These are phyloP conservation scores for Emergomyces pasteurianus DNA, from an alignment of 2,329 filamentous ascomycete species.

Conservation along the genomic window DNA sequence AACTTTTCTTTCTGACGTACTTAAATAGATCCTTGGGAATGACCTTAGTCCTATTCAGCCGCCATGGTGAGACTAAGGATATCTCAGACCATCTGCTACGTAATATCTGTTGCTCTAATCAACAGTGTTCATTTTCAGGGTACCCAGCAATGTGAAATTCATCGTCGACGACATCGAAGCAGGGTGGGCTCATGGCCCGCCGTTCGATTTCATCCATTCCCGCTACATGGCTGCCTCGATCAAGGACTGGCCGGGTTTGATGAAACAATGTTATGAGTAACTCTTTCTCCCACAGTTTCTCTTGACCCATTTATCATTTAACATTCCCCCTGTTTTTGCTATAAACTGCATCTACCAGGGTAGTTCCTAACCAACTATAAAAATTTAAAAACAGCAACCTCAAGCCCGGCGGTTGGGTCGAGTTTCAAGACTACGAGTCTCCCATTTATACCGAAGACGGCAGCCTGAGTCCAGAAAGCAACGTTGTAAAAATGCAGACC, in stretches of 20 bases:
- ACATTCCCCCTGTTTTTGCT: too few species aligned
- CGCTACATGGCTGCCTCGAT: constrained; percentile 18
- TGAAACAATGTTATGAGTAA: constrained; percentile 36
- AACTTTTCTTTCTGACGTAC: not conserved
- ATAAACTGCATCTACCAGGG: too few species aligned
- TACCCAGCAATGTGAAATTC: constrained; percentile 22
- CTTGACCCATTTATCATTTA: too few species aligned
- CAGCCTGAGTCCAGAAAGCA: constrained; percentile 10
- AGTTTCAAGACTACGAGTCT: constrained; percentile 22
- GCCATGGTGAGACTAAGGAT: not conserved
- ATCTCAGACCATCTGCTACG: not conserved
- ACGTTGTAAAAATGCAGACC: constrained; percentile 16
- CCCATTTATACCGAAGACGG: constrained; percentile 19
- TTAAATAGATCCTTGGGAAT: not conserved
- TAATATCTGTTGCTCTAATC: constrained; percentile 1
- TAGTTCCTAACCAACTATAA: too few species aligned
- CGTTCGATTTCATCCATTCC: constrained; percentile 22
- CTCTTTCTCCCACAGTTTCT: not conserved
- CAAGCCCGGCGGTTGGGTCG: constrained; percentile 22
- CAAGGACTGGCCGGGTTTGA: constrained; percentile 13
- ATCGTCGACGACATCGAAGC: constrained; percentile 20
- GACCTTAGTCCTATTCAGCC: constrained; percentile 4
- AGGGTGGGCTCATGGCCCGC: constrained; percentile 16
- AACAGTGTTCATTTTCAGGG: constrained; percentile 12
- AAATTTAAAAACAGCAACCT: constrained; percentile 1